Conservation (phyloP, 2,329 filamentous ascomycete genomes). For the Xylaria sp. region DNA sequence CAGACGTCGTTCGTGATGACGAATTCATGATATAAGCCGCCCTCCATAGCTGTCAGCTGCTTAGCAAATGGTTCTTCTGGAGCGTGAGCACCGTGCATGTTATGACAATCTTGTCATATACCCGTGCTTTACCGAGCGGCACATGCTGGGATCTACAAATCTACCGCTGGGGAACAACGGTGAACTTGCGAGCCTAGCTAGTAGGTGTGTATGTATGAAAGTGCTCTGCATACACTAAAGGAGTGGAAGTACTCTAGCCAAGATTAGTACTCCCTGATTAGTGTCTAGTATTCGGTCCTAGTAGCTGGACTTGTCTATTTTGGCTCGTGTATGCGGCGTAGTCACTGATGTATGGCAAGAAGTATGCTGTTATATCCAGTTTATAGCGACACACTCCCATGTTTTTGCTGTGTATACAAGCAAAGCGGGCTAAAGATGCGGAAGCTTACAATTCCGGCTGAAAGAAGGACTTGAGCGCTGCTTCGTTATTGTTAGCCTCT, state of each 20-base stretch:
- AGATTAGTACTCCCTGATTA: too few relatives aligned
- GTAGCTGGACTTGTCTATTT: not conserved
- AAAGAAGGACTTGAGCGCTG: not conserved
- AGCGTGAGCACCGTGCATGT: not conserved
- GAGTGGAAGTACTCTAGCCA: not conserved
- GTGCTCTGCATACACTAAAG: not conserved
- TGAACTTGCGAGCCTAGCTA: not conserved
- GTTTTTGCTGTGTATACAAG: too few relatives aligned
- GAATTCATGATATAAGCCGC: not conserved
- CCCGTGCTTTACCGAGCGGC: not conserved
- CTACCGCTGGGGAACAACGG: not conserved
- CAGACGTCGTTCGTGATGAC: not conserved
- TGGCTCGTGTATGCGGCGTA: not conserved
- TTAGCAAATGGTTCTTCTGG: not conserved
- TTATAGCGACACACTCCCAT: too few relatives aligned
- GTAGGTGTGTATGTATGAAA: not conserved
- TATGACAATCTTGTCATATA: not conserved
- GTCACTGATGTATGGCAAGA: too few relatives aligned
- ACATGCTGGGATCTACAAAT: constrained; percentile 1
- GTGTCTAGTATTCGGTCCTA: too few relatives aligned
- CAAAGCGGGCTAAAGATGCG: too few relatives aligned
- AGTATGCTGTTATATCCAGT: too few relatives aligned
- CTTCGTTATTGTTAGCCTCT: not conserved
- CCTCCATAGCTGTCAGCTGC: not conserved
- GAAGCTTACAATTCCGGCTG: not conserved